Conservation (phyloP, 148 eudicot genomes). For the Pharnaceum exiguum region DNA sequence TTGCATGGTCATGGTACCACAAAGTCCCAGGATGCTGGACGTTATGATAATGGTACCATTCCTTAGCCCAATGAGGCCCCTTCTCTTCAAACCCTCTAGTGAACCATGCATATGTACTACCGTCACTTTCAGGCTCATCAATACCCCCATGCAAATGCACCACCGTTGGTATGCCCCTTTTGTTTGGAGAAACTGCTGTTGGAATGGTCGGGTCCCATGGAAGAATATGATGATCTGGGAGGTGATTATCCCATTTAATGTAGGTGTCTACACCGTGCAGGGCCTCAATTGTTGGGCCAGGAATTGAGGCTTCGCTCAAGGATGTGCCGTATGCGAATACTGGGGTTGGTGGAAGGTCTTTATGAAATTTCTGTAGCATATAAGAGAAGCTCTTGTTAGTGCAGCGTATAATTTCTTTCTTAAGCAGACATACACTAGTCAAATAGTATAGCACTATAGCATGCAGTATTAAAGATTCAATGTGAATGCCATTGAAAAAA, state of each 20-base stretch:
- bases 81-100: slow-evolving; percentile 39
- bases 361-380: slow-evolving; percentile 63
- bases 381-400: not conserved
- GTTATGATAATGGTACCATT: slow-evolving; percentile 52
- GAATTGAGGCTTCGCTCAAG: slow-evolving; percentile 44
- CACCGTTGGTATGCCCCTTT: slow-evolving; percentile 65
- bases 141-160: slow-evolving; percentile 88
- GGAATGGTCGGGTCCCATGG: slow-evolving; percentile 90
- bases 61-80: slow-evolving; percentile 58
- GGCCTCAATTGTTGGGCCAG: slow-evolving; percentile 86
- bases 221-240: slow-evolving; percentile 69
- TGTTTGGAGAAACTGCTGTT: slow-evolving; percentile 46
- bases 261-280: slow-evolving; percentile 50
- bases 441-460: not conserved
- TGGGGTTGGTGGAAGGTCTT: slow-evolving; percentile 60
- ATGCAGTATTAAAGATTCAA: too few relatives aligned
- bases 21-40: slow-evolving; percentile 68
- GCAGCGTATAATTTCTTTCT: not conserved
- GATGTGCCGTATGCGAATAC: slow-evolving; percentile 80
- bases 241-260: slow-evolving; percentile 66
- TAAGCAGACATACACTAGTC: not conserved
- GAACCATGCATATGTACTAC: slow-evolving; percentile 70
- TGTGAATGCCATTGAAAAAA: too few relatives aligned
- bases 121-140: slow-evolving; percentile 66
- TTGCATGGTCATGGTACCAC: slow-evolving; percentile 93